A percentile compares a stretch with the other conserved stretches of the same genome.
Conservation (phyloP, 768 basidiomycete genomes). For the Lactarius indigo region DNA sequence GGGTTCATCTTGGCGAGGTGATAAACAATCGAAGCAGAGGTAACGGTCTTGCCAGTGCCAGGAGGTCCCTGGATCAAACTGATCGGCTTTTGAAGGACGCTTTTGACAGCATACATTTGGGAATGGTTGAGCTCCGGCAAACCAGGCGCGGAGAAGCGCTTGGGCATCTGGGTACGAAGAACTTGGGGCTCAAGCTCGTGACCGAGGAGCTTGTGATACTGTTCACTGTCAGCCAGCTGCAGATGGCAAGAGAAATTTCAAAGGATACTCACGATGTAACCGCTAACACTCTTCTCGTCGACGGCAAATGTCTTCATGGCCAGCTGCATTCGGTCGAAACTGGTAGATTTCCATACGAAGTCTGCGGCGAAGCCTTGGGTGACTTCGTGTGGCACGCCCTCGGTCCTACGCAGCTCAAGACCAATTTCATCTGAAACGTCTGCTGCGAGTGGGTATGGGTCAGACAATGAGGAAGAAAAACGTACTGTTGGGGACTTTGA, state of each 20-base stretch:
- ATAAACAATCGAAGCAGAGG: conserved; percentile 97
- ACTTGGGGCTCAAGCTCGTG: conserved; percentile 96
- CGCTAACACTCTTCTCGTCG: conserved; percentile 98
- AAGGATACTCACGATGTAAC: conserved; percentile 79
- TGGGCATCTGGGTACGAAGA: conserved; percentile 89
- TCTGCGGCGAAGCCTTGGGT: conserved; percentile 97
- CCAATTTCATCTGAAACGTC: conserved; percentile 99
- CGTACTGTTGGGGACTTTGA: conserved; percentile 98
- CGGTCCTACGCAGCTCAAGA: conserved; percentile 83
- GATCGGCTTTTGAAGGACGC: conserved; percentile 95
- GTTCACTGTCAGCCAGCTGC: conserved; percentile 10
- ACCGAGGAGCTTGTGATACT: conserved; percentile 98
- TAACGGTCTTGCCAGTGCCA: conserved; percentile 98
- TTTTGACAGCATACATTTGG: conserved; percentile 99
- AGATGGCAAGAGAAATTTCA: background rate
- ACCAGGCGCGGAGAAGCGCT: conserved; percentile 94
- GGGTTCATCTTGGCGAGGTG: conserved; percentile 99
- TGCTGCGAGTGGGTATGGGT: conserved; percentile 34
- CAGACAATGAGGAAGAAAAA: conserved; percentile 14
- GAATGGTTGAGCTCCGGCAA: conserved; percentile 98
- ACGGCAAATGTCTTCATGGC: conserved; percentile 99
- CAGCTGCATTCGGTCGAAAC: conserved; percentile 98
- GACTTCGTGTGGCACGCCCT: conserved; percentile 91
- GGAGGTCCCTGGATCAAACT: conserved; percentile 98
- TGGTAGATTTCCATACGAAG: conserved; percentile 99